These are phyloP conservation scores for Scheffersomyces ergatensis DNA, from an alignment of 805 yeast genomes.

Conservation along the genomic window DNA sequence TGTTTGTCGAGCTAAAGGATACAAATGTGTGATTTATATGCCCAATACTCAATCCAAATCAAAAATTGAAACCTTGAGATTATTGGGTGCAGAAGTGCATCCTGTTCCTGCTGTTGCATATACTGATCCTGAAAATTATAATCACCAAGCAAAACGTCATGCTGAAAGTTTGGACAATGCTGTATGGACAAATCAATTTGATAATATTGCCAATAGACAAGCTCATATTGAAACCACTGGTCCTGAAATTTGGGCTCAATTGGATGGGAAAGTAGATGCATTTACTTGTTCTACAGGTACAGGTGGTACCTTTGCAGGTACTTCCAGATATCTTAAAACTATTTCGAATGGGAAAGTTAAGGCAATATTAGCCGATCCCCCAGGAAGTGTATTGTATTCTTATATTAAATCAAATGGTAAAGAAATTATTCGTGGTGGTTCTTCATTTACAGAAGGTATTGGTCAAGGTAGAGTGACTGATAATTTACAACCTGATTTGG, in stretches of 20 bases:
- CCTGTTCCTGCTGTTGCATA: conserved; percentile 88
- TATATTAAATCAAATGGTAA: conserved; percentile 72
- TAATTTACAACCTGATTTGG: conserved; percentile 72
- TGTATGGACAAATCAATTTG: conserved; percentile 92
- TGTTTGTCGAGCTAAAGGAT: conserved; percentile 78
- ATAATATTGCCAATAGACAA: conserved; percentile 81
- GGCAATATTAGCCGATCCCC: conserved; percentile 85
- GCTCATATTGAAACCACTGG: conserved; percentile 90
- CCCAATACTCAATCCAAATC: conserved; percentile 85
- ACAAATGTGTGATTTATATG: conserved; percentile 83
- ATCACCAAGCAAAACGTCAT: conserved; percentile 82
- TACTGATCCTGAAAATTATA: conserved; percentile 79
- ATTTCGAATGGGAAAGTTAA: conserved; percentile 60
- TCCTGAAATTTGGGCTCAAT: conserved; percentile 87
- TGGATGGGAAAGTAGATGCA: conserved; percentile 74
- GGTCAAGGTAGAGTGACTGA: conserved; percentile 93
- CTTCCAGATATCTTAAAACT: conserved; percentile 72
- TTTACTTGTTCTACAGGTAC: conserved; percentile 92
- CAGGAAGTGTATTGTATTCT: conserved; percentile 83
- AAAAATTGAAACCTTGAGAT: conserved; percentile 69
- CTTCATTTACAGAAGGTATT: conserved; percentile 92
- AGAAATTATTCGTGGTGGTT: conserved; percentile 68
- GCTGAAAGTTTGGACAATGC: conserved; percentile 77
- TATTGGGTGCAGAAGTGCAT: conserved; percentile 81
- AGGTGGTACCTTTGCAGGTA: conserved; percentile 90